A percentile compares a stretch with the other conserved stretches of the same genome.
Evolutionary conservation across 164 flowering plant genomes (phyloP).

Genomic region (Vitis amurensis): DNA sequence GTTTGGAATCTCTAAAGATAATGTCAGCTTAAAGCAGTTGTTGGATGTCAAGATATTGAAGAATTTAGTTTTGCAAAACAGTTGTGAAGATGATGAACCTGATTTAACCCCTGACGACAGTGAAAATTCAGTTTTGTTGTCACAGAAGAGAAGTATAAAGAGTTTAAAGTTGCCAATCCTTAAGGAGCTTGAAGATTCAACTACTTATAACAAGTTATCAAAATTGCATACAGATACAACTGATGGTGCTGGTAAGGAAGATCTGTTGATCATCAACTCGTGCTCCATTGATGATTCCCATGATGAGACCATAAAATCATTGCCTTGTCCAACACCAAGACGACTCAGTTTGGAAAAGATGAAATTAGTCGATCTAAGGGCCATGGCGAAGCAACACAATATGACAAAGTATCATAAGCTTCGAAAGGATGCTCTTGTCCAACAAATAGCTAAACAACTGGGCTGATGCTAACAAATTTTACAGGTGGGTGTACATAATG

Average conservation of each 20-base stretch:
- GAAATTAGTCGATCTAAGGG: slow-evolving; percentile 16
- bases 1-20: not conserved
- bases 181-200: slow-evolving; percentile 10
- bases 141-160: slow-evolving; percentile 11
- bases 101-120: not conserved
- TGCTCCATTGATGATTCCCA: not conserved
- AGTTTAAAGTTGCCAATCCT: not conserved
- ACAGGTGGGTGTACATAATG: not conserved
- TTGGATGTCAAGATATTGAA: not conserved
- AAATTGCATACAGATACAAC: slow-evolving; percentile 1
- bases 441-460: slow-evolving; percentile 4
- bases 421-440: slow-evolving; percentile 17
- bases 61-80: not conserved
- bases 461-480: not conserved
- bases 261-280: not conserved
- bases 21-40: not conserved
- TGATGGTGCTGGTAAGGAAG: not conserved
- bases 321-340: not conserved
- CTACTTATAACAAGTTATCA: slow-evolving; percentile 1
- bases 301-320: not conserved
- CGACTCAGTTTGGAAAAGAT: not conserved
- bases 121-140: slow-evolving; percentile 6
- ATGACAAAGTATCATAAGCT: slow-evolving; percentile 21
- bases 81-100: not conserved
- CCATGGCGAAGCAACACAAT: slow-evolving; percentile 23